Evolutionary conservation across 805 yeast genomes (phyloP), one percentile per base, ranked within the genome.

Genomic region (Myxozyma neglecta): DNA sequence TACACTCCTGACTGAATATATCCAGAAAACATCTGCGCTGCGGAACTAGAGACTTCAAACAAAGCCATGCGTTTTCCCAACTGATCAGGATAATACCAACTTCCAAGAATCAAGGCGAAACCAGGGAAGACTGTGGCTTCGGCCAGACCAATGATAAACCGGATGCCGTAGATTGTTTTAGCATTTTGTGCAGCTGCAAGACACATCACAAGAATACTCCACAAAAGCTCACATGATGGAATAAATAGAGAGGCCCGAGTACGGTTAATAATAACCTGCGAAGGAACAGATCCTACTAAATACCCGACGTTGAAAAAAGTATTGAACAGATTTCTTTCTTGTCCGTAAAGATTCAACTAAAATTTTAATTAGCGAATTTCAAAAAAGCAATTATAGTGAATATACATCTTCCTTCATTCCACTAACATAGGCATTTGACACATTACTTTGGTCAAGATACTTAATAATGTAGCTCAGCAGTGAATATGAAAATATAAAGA

Each of bases 381-480:
- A 10, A 18, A 20, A 34, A 11, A 35, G 16, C 8, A 6, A 34
- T 35, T 16, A 11, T 39, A 2, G 9, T n/a, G 10, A 29, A 10
- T 52, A 9, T 37, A 48, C 53, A 29, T 79, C 85, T 65, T 55
- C 84, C 62, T 80, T 72, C 83, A 87, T 78, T 24, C 89, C 87
- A 16, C 85, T 80, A 46, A 84, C 85, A 68, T 85, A 87, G 1
- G 90, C 90, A 68, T 86, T 84, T n/a, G 52, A 80, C 56, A 84
- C 75, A 71, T 86, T 87, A 46, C 82, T 76, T 58, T 79, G 80
- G 69, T 87, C 90, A 50, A 87, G 74, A 57, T 84, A 83, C 70
- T 86, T 86, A 57, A 86, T 82, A 87, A 88, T 86, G 72, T 86
- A 86, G 0, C 84, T 84, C 61, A 84, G 72, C 71, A 85, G 80